Evolutionary conservation across 208 protist genomes (phyloP).

Genomic region (Leishmania aethiopica): DNA sequence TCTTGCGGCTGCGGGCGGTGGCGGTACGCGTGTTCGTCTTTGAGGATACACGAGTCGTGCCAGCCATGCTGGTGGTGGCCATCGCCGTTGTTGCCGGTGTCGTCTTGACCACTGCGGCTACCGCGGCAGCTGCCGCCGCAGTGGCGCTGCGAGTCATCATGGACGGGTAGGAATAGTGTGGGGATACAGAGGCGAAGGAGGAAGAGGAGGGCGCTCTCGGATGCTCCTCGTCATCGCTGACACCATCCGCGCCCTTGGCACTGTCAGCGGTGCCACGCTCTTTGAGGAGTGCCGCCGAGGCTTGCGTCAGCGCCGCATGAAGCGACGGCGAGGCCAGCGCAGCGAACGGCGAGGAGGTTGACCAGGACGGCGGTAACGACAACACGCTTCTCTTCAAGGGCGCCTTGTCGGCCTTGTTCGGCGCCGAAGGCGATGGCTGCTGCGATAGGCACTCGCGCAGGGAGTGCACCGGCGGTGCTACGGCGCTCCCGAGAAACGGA

Average conservation of each 20-base stretch:
- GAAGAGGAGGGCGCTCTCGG: background rate
- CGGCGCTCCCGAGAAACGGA: background rate
- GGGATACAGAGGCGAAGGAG: background rate
- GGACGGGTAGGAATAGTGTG: background rate
- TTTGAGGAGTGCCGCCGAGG: background rate
- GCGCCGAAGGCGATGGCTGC: background rate
- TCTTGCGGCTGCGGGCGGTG: background rate
- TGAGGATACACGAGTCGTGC: background rate
- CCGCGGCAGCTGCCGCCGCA: background rate
- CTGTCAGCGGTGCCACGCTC: background rate
- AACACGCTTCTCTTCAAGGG: background rate
- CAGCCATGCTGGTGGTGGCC: background rate
- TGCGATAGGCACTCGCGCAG: background rate
- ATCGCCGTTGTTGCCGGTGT: background rate
- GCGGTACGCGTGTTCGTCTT: background rate
- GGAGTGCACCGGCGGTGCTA: background rate
- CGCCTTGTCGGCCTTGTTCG: background rate
- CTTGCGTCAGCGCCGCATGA: conserved; percentile 8
- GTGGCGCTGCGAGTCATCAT: conserved; percentile 11
- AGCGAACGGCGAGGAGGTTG: conserved; percentile 23
- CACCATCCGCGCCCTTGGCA: background rate
- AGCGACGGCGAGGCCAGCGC: conserved; percentile 20
- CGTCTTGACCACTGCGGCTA: background rate
- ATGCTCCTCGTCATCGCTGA: background rate
- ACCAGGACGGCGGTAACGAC: conserved; percentile 26